Evolutionary conservation across 2,329 filamentous ascomycete species (phyloP), one percentile per base, ranked within the genome.

Genomic region (Sclerotiophoma versabilis): DNA sequence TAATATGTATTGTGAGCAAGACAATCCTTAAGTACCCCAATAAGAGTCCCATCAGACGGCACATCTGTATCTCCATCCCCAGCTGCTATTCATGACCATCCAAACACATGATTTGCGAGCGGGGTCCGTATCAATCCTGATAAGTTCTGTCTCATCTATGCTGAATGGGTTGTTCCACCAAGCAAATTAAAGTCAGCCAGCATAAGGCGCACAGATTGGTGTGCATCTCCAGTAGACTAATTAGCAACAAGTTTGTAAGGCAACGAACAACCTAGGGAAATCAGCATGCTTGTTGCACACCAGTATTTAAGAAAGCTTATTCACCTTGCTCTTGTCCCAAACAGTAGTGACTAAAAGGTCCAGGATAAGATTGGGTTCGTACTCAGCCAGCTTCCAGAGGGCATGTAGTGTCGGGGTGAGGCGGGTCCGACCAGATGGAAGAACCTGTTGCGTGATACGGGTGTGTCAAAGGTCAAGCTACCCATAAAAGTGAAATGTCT

Each of bases 401-500:
- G 33, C 50, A 2, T 9, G 5, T 2, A 34, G 5, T 7, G 30
- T 62, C 5, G 60, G 25, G 0, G 42, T 45, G 14, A 54, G 17
- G 22, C 34, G 30, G 5, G 5, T 25, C 3, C 14, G 11, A 12
- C 46, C 15, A n/a, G n/a, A 1, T 29, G 1, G 10, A 29, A 15
- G 12, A 30, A n/a, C 12, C 32, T 22, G 29, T 22, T 38, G 9
- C 41, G 10, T 1, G 27, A 27, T 25, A 49, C 4, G 36, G 20
- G 23, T 2, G 5, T 38, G 12, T 39, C 23, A 10, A 54, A 11
- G 5, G 15, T 46, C 15, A 53, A 57, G 4, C 60, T 55, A 15
- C 60, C 58, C 60, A 63, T 63, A 5, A 45, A 20, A 5, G 41
- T 58, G 37, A 49, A 61, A 14, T 58, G 39, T 23, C 47, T 43